phyloP scores from a whole-genome alignment of 441 rosid species.

The Dalechampia spathulata region DNA sequence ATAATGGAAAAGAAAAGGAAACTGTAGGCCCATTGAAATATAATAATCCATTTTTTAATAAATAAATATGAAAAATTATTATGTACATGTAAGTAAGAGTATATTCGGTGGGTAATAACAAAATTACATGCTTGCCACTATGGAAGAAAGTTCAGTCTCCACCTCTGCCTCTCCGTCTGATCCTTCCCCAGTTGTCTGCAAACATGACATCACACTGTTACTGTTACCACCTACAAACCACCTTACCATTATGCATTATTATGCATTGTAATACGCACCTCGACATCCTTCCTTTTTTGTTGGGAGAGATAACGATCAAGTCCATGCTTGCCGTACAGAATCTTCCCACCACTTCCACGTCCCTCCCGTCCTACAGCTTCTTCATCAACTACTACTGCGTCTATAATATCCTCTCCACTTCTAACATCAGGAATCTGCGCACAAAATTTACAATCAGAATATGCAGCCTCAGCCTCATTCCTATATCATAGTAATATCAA shows the following conservation, averaged over 20 bases:
- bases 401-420: constrained; percentile 62
- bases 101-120: constrained; percentile 10
- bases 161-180: constrained; percentile 57
- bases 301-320: constrained; percentile 53
- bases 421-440: constrained; percentile 83
- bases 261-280: constrained; percentile 22
- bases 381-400: constrained; percentile 78
- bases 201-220: constrained; percentile 2
- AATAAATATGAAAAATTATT: constrained; percentile 11
- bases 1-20: too few relatives aligned
- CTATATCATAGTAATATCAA: too few relatives aligned
- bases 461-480: too few relatives aligned
- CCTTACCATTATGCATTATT: too few relatives aligned
- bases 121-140: constrained; percentile 81
- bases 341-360: constrained; percentile 59
- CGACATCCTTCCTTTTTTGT: constrained; percentile 31
- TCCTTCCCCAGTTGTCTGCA: constrained; percentile 45
- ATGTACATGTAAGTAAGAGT: constrained; percentile 33
- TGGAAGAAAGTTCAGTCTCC: constrained; percentile 67
- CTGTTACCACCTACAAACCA: too few relatives aligned
- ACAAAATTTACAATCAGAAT: neutral
- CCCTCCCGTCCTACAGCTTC: constrained; percentile 66
- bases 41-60: too few relatives aligned
- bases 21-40: too few relatives aligned
- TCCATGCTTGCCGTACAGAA: constrained; percentile 75